These are phyloP conservation scores for Cyberlindnera japonica DNA, from an alignment of 805 yeast genomes.

Conservation along the genomic window DNA sequence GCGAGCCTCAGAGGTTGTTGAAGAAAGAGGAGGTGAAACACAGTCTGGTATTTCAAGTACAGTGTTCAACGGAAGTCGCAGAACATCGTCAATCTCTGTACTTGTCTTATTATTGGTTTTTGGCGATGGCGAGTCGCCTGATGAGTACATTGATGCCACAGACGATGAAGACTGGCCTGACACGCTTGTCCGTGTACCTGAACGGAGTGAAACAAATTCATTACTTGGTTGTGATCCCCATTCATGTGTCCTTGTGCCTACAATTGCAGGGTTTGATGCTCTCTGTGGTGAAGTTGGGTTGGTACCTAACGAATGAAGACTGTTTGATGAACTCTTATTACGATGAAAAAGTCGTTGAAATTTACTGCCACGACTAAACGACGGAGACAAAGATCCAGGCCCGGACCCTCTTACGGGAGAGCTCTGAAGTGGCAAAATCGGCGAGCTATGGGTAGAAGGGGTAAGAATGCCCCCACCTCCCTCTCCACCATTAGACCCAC, in stretches of 20 bases:
- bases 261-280: slow-evolving; percentile 28
- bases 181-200: background rate
- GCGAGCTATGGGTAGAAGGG: slow-evolving; percentile 4
- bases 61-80: slow-evolving; percentile 20
- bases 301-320: slow-evolving; percentile 15
- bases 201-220: background rate
- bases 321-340: slow-evolving; percentile 19
- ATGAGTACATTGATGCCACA: slow-evolving; percentile 5
- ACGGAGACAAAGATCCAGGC: slow-evolving; percentile 14
- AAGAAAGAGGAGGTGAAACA: too few relatives aligned
- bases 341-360: slow-evolving; percentile 26
- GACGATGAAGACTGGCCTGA: slow-evolving; percentile 9
- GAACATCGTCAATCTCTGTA: slow-evolving; percentile 5
- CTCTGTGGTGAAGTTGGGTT: slow-evolving; percentile 16
- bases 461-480: background rate
- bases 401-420: slow-evolving; percentile 3
- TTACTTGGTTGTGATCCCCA: slow-evolving; percentile 36
- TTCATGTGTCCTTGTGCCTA: slow-evolving; percentile 47
- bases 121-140: slow-evolving; percentile 5
- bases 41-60: slow-evolving; percentile 22
- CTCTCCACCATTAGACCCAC: too few relatives aligned
- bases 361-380: slow-evolving; percentile 15
- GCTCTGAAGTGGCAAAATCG: slow-evolving; percentile 2
- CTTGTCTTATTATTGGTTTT: background rate
- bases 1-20: background rate